phyloP scores from a whole-genome alignment of 495 filamentous ascomycete genomes.

The Hypoxylon intermedium region DNA sequence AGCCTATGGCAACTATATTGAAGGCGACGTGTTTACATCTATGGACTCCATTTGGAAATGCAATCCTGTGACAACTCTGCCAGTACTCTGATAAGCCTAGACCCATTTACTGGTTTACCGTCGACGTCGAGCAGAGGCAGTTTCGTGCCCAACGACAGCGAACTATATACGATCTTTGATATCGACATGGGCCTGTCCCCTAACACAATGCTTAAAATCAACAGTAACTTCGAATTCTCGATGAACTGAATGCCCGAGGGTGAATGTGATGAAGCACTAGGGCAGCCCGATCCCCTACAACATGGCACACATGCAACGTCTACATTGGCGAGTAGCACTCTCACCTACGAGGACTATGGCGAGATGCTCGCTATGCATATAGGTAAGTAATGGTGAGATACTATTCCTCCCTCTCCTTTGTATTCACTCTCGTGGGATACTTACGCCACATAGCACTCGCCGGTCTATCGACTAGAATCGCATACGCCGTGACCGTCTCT shows the following conservation, averaged over 20 bases:
- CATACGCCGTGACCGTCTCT: conserved; percentile 37
- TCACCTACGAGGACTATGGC: conserved; percentile 26
- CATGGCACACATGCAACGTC: conserved; percentile 2
- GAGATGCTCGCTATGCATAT: conserved; percentile 41
- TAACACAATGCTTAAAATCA: conserved; percentile 10
- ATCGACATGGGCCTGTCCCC: conserved; percentile 1
- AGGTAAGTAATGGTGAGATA: conserved; percentile 2
- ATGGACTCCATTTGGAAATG: conserved; percentile 23
- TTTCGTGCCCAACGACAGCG: not conserved
- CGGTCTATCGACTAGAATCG: conserved; percentile 39
- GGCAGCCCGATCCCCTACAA: not conserved
- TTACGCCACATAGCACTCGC: conserved; percentile 46
- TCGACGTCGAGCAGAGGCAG: not conserved
- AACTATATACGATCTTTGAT: not conserved
- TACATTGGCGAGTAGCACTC: conserved; percentile 2
- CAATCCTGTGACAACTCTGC: conserved; percentile 10
- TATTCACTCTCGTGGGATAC: conserved; percentile 30
- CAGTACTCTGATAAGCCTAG: conserved; percentile 10
- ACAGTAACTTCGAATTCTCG: conserved; percentile 18
- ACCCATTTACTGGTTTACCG: conserved; percentile 2
- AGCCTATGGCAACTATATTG: conserved; percentile 44
- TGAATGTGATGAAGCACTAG: not conserved
- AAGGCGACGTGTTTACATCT: conserved; percentile 43
- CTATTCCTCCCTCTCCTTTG: not conserved
- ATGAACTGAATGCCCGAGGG: conserved; percentile 8